A percentile compares a stretch with the other conserved stretches of the same genome.
phyloP scores from a whole-genome alignment of 1,284 basidiomycete genomes.

The Fomitopsis betulina region DNA sequence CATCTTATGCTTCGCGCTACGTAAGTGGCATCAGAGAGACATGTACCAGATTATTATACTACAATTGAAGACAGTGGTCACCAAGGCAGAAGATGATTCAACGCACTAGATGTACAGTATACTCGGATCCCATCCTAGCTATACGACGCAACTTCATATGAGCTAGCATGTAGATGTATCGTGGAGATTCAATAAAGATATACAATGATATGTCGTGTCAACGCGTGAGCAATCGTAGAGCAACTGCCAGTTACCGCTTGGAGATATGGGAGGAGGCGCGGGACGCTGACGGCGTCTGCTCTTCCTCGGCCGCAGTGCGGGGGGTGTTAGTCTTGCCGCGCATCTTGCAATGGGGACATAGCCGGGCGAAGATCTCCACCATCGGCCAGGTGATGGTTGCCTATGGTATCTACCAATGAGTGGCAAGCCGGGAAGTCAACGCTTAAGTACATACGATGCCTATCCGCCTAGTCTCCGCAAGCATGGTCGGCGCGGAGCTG shows the following conservation, averaged over 20 bases:
- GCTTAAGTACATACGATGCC: conserved; percentile 49
- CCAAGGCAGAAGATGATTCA: neutral
- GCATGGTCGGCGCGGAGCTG: conserved; percentile 46
- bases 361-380: conserved; percentile 58
- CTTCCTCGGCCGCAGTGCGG: conserved; percentile 17
- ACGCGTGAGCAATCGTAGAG: neutral
- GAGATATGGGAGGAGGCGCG: neutral
- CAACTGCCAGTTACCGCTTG: neutral
- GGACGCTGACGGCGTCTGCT: conserved; percentile 7
- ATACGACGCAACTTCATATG: neutral
- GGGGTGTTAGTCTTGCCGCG: conserved; percentile 23
- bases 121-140: neutral
- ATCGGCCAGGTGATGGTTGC: conserved; percentile 69
- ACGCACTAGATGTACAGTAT: neutral
- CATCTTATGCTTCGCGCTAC: neutral
- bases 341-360: conserved; percentile 58
- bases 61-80: neutral
- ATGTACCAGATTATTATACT: neutral
- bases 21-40: neutral
- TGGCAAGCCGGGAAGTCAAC: neutral
- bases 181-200: neutral
- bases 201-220: neutral
- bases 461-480: conserved; percentile 49
- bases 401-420: conserved; percentile 29
- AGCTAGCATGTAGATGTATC: neutral